Evolutionary conservation across 768 basidiomycete genomes (phyloP), one percentile per base, ranked within the genome.

Genomic region (Artomyces pyxidatus): DNA sequence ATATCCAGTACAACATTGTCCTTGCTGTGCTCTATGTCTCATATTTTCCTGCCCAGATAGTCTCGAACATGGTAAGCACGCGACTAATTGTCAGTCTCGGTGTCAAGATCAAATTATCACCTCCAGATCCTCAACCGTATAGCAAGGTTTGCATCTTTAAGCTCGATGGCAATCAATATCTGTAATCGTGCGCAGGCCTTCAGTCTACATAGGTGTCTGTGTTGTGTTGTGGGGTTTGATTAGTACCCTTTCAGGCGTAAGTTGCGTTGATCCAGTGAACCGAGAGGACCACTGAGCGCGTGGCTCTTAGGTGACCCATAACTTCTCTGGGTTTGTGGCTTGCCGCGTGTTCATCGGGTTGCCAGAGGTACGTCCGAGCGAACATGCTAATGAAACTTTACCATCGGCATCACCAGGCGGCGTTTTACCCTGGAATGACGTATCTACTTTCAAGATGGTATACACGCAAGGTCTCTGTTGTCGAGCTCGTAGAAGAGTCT

Each of bases 301-400:
- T n/a, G n/a, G n/a, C n/a, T n/a, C n/a, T 44, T n/a, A 83, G 81
- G 61, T 77, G 7, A 78, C 81, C 0, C 69, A 68, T 42, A 74
- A 72, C 59, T 81, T 75, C 52, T 58, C 68, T 16, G 80, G 79
- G 0, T 75, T 83, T 17, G 49, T 82, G 16, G 66, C 70, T 11
- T 80, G 78, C 50, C 72, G 83, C 16, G 56, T 84, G 11, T 81
- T 80, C 58, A 75, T 83, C 32, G 82, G 83, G 4, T 52, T 85
- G 9, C 80, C 81, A 0, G 83, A 83, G 58, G 75, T 71, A 51
- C 27, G 49, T 42, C 10, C n/a, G n/a, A n/a, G n/a, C n/a, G n/a
- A n/a, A n/a, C n/a, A n/a, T n/a, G n/a, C n/a, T n/a, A n/a, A n/a
- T n/a, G 9, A 3, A 4, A n/a, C 32, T n/a, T n/a, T n/a, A n/a